Conservation (phyloP, 208 protist genomes). For the Porcisia deanei region DNA sequence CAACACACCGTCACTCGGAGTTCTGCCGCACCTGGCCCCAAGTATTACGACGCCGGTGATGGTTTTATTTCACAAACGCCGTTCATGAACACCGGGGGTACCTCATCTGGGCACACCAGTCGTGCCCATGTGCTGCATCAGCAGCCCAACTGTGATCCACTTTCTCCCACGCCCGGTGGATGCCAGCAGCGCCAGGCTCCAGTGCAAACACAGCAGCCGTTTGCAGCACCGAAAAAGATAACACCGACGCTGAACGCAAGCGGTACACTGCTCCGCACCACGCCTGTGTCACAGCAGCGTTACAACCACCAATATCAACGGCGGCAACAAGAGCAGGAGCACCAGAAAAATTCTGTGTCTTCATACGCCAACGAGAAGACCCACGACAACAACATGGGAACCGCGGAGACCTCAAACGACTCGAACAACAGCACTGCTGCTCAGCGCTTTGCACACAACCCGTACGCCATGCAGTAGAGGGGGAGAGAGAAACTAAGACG, state of each 20-base stretch:
- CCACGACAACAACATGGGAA: too few relatives aligned
- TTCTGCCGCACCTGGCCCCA: neutral
- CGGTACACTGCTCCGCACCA: conserved; percentile 14
- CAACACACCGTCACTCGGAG: neutral
- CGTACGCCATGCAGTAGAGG: neutral
- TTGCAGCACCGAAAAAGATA: neutral
- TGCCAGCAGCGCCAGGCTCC: neutral
- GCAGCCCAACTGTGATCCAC: neutral
- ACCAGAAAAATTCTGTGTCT: conserved; percentile 1
- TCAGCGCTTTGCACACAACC: conserved; percentile 34
- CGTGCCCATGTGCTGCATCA: neutral
- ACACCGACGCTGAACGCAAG: conserved; percentile 14
- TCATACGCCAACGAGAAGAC: neutral
- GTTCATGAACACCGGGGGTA: neutral
- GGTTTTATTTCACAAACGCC: neutral
- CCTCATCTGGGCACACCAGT: neutral
- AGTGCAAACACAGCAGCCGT: neutral
- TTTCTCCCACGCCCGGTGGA: neutral
- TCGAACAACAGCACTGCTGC: conserved; percentile 17
- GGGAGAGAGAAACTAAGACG: neutral
- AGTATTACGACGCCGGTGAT: too few relatives aligned
- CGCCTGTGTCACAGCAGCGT: conserved; percentile 13
- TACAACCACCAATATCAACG: conserved; percentile 17
- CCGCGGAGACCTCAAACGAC: neutral
- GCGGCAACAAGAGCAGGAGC: conserved; percentile 16